Evolutionary conservation across 2,329 filamentous ascomycete species (phyloP).

Genomic region (Apiospora koreana): DNA sequence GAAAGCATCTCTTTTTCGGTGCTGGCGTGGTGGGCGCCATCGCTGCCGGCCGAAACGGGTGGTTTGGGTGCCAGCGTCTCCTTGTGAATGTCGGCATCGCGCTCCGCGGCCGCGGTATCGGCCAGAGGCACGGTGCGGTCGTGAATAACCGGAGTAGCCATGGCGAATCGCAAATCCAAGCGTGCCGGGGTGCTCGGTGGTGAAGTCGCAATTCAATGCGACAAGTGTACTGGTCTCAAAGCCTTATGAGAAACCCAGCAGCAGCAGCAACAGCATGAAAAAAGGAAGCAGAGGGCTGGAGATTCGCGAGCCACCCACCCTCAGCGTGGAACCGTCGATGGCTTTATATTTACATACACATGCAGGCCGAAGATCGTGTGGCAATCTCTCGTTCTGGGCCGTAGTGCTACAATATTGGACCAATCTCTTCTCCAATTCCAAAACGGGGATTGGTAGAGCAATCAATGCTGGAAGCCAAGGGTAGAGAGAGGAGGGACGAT

Average conservation of each 20-base stretch:
- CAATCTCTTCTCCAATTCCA: conserved; percentile 7
- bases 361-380: neutral
- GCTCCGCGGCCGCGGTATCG: conserved; percentile 1
- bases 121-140: neutral
- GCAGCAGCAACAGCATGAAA: neutral
- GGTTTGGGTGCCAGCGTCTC: neutral
- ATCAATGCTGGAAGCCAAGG: neutral
- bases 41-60: neutral
- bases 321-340: neutral
- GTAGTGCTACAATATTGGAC: neutral
- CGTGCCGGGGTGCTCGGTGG: neutral
- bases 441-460: neutral
- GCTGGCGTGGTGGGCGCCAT: neutral
- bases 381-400: conserved; percentile 6
- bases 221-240: neutral
- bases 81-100: conserved; percentile 1
- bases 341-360: neutral
- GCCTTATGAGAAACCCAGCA: neutral
- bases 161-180: neutral
- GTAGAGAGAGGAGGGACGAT: neutral
- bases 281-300: neutral
- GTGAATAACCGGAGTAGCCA: neutral
- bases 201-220: conserved; percentile 1
- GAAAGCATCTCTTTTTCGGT: neutral
- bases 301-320: neutral